Evolutionary conservation across 495 filamentous ascomycete species (phyloP).

Genomic region (Immersiella caudata): DNA sequence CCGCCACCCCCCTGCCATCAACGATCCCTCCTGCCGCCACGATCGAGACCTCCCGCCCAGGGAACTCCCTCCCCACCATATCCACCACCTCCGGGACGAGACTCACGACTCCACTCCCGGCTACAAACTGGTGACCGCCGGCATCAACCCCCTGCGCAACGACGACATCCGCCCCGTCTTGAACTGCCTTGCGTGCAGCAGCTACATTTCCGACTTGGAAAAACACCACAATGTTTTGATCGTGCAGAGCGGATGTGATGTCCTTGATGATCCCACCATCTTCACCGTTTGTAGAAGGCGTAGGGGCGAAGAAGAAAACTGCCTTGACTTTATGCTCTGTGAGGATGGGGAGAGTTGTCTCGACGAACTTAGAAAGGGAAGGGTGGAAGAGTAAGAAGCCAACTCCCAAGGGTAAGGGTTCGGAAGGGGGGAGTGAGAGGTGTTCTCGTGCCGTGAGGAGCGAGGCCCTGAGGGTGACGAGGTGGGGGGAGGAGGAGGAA

Average conservation of each 20-base stretch:
- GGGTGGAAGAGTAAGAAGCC: slow-evolving; percentile 42
- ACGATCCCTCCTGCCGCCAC: slow-evolving; percentile 74
- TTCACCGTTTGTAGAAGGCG: slow-evolving; percentile 42
- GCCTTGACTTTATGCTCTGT: slow-evolving; percentile 61
- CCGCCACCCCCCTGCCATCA: slow-evolving; percentile 67
- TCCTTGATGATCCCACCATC: not conserved
- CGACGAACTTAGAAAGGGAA: slow-evolving; percentile 34
- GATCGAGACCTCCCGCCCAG: slow-evolving; percentile 51
- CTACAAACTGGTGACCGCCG: slow-evolving; percentile 69
- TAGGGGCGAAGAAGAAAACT: slow-evolving; percentile 75
- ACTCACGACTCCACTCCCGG: slow-evolving; percentile 59
- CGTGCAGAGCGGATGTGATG: slow-evolving; percentile 40
- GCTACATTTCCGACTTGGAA: slow-evolving; percentile 66
- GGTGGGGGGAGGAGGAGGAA: slow-evolving; percentile 30
- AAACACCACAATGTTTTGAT: slow-evolving; percentile 44
- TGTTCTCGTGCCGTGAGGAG: slow-evolving; percentile 41
- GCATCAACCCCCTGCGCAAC: slow-evolving; percentile 76
- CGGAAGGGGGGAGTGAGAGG: slow-evolving; percentile 29
- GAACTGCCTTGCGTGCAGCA: slow-evolving; percentile 53
- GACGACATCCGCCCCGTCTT: slow-evolving; percentile 60
- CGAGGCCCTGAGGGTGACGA: slow-evolving; percentile 35
- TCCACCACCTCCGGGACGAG: slow-evolving; percentile 52
- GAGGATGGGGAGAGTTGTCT: slow-evolving; percentile 43
- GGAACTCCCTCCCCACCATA: slow-evolving; percentile 45
- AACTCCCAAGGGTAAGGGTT: slow-evolving; percentile 45